A percentile compares a stretch with the other conserved stretches of the same genome.
Conservation (phyloP, 2,329 filamentous ascomycete genomes). For the Escovopsis weberi region DNA sequence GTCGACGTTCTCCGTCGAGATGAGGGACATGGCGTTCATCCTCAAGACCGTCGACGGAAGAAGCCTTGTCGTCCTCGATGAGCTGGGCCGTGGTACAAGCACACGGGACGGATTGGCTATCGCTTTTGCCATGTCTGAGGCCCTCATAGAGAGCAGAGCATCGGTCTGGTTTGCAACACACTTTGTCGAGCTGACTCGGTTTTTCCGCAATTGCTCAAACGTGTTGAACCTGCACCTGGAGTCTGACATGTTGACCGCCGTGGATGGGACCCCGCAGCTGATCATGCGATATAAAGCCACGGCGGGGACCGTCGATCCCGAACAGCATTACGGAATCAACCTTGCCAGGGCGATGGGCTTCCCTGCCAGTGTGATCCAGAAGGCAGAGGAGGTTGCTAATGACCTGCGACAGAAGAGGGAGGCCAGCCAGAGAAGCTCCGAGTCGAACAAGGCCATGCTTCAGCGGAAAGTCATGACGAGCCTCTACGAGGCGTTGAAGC, state of each 20-base stretch:
- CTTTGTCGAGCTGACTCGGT: slow-evolving; percentile 67
- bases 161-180: slow-evolving; percentile 91
- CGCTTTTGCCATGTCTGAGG: slow-evolving; percentile 79
- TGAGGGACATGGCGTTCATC: slow-evolving; percentile 93
- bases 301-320: slow-evolving; percentile 53
- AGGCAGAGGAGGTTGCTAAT: slow-evolving; percentile 51
- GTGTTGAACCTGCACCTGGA: slow-evolving; percentile 73
- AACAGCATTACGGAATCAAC: slow-evolving; percentile 65
- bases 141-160: slow-evolving; percentile 62
- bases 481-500: slow-evolving; percentile 55
- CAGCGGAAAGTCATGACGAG: slow-evolving; percentile 60
- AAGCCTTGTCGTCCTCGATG: slow-evolving; percentile 76
- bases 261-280: slow-evolving; percentile 44
- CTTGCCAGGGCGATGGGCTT: slow-evolving; percentile 64
- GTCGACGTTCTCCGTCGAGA: slow-evolving; percentile 86
- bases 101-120: slow-evolving; percentile 80
- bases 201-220: slow-evolving; percentile 59
- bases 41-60: slow-evolving; percentile 62
- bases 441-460: slow-evolving; percentile 42
- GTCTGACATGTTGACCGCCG: slow-evolving; percentile 43
- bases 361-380: slow-evolving; percentile 49
- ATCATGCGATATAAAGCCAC: slow-evolving; percentile 80
- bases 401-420: slow-evolving; percentile 44
- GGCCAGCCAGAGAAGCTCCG: slow-evolving; percentile 42
- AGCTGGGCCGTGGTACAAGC: slow-evolving; percentile 82